Percentiles rank a stretch among this genome's conserved stretches.
These are phyloP conservation scores for Ettlia oleoabundans DNA, from an alignment of 139 green algal genomes.

Conservation along the genomic window DNA sequence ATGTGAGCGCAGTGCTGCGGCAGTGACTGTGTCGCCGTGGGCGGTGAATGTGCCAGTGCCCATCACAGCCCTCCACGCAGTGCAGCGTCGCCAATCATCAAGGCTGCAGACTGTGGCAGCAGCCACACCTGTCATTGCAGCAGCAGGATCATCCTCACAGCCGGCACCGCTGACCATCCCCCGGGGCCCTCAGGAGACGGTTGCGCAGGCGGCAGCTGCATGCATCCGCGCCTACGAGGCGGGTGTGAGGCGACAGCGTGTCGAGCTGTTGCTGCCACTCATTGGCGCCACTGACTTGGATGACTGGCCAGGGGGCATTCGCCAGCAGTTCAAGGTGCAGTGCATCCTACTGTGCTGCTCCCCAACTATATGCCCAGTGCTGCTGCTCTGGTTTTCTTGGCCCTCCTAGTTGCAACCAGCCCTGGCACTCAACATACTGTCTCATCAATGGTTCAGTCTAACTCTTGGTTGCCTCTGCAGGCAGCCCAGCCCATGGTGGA, in stretches of 20 bases:
- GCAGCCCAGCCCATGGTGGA: conserved; percentile 69
- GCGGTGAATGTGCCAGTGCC: too few relatives aligned
- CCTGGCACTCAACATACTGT: too few relatives aligned
- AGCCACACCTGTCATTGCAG: background rate
- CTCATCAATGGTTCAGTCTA: too few relatives aligned
- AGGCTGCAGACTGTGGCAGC: background rate
- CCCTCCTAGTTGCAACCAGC: too few relatives aligned
- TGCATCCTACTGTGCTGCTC: background rate
- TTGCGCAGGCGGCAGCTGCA: conserved; percentile 67
- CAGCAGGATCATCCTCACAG: background rate
- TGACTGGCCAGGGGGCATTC: conserved; percentile 89
- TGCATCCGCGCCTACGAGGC: conserved; percentile 63
- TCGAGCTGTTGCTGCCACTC: conserved; percentile 88
- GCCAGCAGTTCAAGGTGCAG: conserved; percentile 87
- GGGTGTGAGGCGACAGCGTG: conserved; percentile 65
- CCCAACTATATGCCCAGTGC: background rate
- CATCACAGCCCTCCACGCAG: too few relatives aligned
- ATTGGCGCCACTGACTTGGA: conserved; percentile 94
- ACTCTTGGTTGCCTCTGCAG: background rate
- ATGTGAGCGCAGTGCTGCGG: too few relatives aligned
- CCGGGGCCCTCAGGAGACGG: conserved; percentile 52
- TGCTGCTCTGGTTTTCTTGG: too few relatives aligned
- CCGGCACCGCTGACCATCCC: conserved; percentile 2
- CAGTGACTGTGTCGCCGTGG: too few relatives aligned
- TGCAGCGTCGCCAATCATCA: background rate